A percentile compares a stretch with the other conserved stretches of the same genome.
Conservation (phyloP, 1,284 basidiomycete genomes). For the Sanghuangporus weigelae region DNA sequence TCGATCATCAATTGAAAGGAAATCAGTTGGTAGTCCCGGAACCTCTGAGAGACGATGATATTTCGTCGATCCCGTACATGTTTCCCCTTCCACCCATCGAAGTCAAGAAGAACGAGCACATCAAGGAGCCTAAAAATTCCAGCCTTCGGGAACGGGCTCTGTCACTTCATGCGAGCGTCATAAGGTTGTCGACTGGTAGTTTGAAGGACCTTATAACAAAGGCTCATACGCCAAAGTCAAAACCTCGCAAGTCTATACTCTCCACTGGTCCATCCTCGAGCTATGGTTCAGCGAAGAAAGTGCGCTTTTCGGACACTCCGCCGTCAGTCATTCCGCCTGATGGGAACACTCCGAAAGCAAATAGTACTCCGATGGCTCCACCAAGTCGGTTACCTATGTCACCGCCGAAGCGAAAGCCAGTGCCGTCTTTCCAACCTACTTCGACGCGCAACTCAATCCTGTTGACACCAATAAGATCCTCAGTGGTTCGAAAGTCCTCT, state of each 20-base stretch:
- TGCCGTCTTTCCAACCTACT: neutral
- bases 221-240: neutral
- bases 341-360: neutral
- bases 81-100: neutral
- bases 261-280: neutral
- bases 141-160: neutral
- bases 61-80: neutral
- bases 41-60: neutral
- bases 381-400: neutral
- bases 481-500: neutral
- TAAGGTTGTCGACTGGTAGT: neutral
- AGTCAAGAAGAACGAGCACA: neutral
- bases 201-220: neutral
- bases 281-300: slow-evolving; percentile 9
- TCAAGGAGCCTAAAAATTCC: neutral
- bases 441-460: neutral
- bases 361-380: neutral
- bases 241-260: slow-evolving; percentile 6
- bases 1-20: neutral
- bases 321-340: slow-evolving; percentile 1
- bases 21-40: neutral
- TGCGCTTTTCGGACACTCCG: slow-evolving; percentile 11
- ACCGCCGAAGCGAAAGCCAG: slow-evolving; percentile 6
- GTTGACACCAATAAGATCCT: neutral
- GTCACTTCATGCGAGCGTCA: neutral